Conservation (phyloP, 2,329 filamentous ascomycete genomes). For the Beauveria rudraprayagi region DNA sequence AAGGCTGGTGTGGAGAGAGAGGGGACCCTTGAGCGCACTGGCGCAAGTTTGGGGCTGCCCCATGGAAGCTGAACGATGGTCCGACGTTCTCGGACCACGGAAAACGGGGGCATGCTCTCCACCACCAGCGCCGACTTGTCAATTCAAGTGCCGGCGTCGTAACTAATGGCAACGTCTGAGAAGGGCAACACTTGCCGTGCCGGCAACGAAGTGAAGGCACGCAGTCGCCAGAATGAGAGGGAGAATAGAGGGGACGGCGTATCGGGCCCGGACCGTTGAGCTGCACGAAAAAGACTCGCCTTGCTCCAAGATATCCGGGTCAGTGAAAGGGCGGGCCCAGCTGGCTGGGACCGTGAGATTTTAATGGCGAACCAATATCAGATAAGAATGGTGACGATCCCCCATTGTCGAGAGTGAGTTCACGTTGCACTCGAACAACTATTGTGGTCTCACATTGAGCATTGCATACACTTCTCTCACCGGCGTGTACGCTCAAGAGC, state of each 20-base stretch:
- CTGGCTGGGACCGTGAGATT: neutral
- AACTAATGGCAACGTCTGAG: too few species aligned
- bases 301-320: neutral
- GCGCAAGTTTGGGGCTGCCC: neutral
- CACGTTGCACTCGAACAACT: neutral
- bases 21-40: neutral
- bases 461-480: neutral
- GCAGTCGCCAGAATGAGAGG: too few species aligned
- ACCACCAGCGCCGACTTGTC: neutral
- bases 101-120: neutral
- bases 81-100: neutral
- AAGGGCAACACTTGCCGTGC: too few species aligned
- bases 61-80: neutral
- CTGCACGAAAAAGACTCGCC: neutral
- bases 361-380: neutral
- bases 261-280: neutral
- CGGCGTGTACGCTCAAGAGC: neutral
- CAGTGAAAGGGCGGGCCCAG: too few species aligned
- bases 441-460: neutral
- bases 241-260: too few species aligned
- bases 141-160: neutral
- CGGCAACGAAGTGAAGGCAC: too few species aligned
- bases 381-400: neutral
- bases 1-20: neutral
- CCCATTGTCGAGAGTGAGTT: neutral